A percentile compares a stretch with the other conserved stretches of the same genome.
Conservation (phyloP, 2,329 filamentous ascomycete genomes). For the Pseudogymnoascus sp. region DNA sequence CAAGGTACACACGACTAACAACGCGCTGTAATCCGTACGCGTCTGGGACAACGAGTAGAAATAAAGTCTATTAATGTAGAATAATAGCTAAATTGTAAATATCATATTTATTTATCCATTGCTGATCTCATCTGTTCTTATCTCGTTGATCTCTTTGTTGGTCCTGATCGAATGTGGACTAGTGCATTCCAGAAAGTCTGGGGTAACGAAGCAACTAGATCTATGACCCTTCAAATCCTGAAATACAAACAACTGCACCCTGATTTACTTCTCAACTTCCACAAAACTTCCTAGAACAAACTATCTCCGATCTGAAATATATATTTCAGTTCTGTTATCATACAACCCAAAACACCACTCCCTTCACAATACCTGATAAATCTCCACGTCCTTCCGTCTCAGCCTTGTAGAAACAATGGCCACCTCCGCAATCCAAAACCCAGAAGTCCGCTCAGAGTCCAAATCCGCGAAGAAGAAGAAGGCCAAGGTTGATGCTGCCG, state of each 20-base stretch:
- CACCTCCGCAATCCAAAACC: constrained; percentile 53
- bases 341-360: not conserved
- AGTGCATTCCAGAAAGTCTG: constrained; percentile 5
- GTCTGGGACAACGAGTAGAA: not conserved
- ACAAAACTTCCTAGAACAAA: not conserved
- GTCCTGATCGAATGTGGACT: not conserved
- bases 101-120: not conserved
- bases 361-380: not conserved
- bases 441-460: constrained; percentile 51
- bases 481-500: constrained; percentile 43
- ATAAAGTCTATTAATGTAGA: not conserved
- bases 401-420: constrained; percentile 44
- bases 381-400: not conserved
- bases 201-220: constrained; percentile 6
- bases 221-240: constrained; percentile 6
- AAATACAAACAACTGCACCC: constrained; percentile 5
- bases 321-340: constrained; percentile 1
- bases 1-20: not conserved
- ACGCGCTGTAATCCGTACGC: not conserved
- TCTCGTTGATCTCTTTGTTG: not conserved
- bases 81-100: not conserved
- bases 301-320: constrained; percentile 2
- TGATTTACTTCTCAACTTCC: constrained; percentile 1
- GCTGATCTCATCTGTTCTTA: not conserved
- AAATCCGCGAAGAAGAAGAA: constrained; percentile 66